Evolutionary conservation across 1,284 basidiomycete genomes (phyloP), one percentile per base, ranked within the genome.

Genomic region (Tylopilus sp.): DNA sequence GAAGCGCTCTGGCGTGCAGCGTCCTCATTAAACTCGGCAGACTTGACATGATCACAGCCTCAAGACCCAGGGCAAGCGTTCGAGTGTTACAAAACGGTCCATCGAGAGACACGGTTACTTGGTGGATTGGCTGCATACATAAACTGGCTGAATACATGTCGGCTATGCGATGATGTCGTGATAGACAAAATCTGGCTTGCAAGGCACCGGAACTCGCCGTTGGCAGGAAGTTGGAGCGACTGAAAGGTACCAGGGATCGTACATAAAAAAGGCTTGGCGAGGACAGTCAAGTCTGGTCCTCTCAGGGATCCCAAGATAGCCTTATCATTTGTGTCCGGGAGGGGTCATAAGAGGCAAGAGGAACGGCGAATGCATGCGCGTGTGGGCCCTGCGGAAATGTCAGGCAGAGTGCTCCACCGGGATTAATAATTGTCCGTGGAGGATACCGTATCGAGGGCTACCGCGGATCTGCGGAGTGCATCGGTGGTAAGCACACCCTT

Each of bases 391-490:
- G 53, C 60, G 56, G 50, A 52, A 50, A 53, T 63, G 54, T 63
- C 52, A 61, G 48, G 40, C 40, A 48, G 50, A 48, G 49, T 41
- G 59, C 56, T 65, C 60, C 59, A 68, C 62, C 52, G 55, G 54
- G 35, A 11, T 53, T 54, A 60, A 54, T 61, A 53, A 49, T 22
- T 51, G 29, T 22, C 48, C 42, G 35, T 39, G 26, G 68, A 57
- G 66, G 64, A 69, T 47, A 50, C 63, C 59, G 49, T 42, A 55
- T 66, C 49, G 56, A 57, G 56, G 14, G 39, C 41, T 22, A 63
- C 64, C 63, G 61, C 66, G 69, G 68, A 70, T 72, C 65, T 66
- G 56, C 54, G 60, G 57, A 56, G 46, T 41, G n/a, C 46, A 52
- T 40, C 43, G 26, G 40, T 28, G 32, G 40, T 42, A 9, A 42